These are phyloP conservation scores for Fusarium avenaceum DNA, from an alignment of 2,329 filamentous ascomycete genomes.

Conservation along the genomic window DNA sequence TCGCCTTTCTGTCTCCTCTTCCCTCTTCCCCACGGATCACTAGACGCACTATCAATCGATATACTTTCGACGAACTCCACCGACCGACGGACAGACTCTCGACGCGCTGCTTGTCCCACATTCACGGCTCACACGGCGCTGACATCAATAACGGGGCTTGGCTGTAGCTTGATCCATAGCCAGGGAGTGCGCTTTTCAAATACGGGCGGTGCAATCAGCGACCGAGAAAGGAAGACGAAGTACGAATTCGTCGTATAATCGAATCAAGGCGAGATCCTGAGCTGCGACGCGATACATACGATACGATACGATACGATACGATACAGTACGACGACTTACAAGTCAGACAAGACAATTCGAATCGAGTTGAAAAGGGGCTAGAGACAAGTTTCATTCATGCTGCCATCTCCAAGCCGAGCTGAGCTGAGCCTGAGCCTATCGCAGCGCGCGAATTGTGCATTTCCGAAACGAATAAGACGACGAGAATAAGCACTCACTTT, in stretches of 20 bases:
- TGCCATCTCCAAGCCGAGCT: constrained; percentile 18
- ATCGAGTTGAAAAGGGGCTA: constrained; percentile 3
- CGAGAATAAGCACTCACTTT: constrained; percentile 7
- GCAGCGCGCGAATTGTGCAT: constrained; percentile 3
- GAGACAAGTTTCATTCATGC: constrained; percentile 29
- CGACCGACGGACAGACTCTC: constrained; percentile 16
- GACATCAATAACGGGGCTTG: constrained; percentile 39
- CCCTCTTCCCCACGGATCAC: neutral
- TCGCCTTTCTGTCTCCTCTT: neutral
- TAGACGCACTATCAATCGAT: constrained; percentile 9
- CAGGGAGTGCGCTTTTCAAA: neutral
- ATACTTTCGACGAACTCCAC: constrained; percentile 27
- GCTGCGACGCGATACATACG: neutral
- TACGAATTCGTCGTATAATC: neutral
- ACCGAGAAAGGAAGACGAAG: neutral
- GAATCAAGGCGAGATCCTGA: neutral
- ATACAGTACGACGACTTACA: neutral
- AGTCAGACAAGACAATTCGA: neutral
- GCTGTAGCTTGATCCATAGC: constrained; percentile 40
- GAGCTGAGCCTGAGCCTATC: constrained; percentile 9
- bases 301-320: neutral
- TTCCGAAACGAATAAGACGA: constrained; percentile 15
- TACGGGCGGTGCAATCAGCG: constrained; percentile 22
- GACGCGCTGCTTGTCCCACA: constrained; percentile 34
- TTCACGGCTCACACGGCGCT: constrained; percentile 38